Evolutionary conservation across 805 yeast genomes (phyloP).

Genomic region (Candida namnaoensis): DNA sequence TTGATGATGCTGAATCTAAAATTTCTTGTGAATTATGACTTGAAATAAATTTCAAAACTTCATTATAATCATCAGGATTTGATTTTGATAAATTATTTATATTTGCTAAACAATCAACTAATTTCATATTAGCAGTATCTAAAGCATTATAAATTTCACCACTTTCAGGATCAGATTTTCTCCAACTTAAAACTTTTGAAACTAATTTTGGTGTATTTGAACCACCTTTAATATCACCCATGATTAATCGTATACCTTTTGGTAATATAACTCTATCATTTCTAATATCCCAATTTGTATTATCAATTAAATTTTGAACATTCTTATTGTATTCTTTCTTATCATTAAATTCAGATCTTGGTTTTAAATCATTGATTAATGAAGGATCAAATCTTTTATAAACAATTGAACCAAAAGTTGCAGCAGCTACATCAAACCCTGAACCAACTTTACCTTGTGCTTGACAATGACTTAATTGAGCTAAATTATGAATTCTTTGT

Average conservation of each 20-base stretch:
- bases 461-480: slow-evolving; percentile 85
- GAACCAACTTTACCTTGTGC: slow-evolving; percentile 96
- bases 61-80: slow-evolving; percentile 27
- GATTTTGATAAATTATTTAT: slow-evolving; percentile 25
- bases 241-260: slow-evolving; percentile 53
- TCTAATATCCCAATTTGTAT: slow-evolving; percentile 53
- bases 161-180: slow-evolving; percentile 40
- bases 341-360: slow-evolving; percentile 13
- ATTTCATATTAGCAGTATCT: slow-evolving; percentile 45
- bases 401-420: slow-evolving; percentile 81
- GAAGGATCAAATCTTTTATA: slow-evolving; percentile 69
- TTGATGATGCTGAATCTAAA: neutral
- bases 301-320: slow-evolving; percentile 29
- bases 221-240: slow-evolving; percentile 94
- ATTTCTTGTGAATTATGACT: slow-evolving; percentile 5
- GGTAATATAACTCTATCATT: slow-evolving; percentile 57
- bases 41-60: slow-evolving; percentile 13
- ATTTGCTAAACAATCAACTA: slow-evolving; percentile 39
- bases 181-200: slow-evolving; percentile 66
- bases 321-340: slow-evolving; percentile 17
- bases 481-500: slow-evolving; percentile 60
- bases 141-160: slow-evolving; percentile 43
- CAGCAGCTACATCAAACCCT: slow-evolving; percentile 96
- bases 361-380: slow-evolving; percentile 31
- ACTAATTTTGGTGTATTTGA: slow-evolving; percentile 93